Conservation (phyloP, 164 flowering plant genomes). For the Aristolochia californica region DNA sequence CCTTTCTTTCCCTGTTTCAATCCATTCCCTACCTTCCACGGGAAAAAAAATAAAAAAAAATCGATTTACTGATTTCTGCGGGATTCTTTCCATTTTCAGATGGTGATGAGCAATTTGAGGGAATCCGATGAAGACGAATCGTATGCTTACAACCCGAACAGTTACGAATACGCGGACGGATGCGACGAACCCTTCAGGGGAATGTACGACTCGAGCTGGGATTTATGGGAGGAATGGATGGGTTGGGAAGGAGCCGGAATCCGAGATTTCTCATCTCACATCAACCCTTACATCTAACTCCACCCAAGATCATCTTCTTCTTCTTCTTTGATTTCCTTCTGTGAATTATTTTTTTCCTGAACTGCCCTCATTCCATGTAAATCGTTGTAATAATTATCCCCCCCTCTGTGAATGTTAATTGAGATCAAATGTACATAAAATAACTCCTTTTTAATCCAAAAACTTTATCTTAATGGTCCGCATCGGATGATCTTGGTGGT, state of each 20-base stretch:
- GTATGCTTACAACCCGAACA: background rate
- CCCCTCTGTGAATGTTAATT: too few species aligned
- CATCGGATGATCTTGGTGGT: too few species aligned
- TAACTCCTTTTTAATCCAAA: background rate
- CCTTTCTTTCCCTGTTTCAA: background rate
- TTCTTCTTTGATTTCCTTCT: background rate
- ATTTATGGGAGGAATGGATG: conserved; percentile 92
- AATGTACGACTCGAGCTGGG: conserved; percentile 61
- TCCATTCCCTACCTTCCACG: background rate
- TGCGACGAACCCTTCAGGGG: conserved; percentile 37
- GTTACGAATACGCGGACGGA: background rate
- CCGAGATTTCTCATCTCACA: conserved; percentile 63
- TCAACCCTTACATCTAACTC: conserved; percentile 61
- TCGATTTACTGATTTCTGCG: background rate
- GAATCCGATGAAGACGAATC: conserved; percentile 15
- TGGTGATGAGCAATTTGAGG: conserved; percentile 60
- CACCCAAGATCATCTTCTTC: background rate
- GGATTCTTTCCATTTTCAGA: background rate
- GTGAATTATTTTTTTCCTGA: background rate
- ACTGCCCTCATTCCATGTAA: too few species aligned
- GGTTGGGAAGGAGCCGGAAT: conserved; percentile 98
- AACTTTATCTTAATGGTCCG: too few species aligned
- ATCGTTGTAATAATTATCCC: too few species aligned
- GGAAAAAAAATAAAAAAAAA: too few species aligned
- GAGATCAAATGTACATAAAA: background rate